Conservation (phyloP, 2,329 filamentous ascomycete species). For the Fusarium heterosporum region DNA sequence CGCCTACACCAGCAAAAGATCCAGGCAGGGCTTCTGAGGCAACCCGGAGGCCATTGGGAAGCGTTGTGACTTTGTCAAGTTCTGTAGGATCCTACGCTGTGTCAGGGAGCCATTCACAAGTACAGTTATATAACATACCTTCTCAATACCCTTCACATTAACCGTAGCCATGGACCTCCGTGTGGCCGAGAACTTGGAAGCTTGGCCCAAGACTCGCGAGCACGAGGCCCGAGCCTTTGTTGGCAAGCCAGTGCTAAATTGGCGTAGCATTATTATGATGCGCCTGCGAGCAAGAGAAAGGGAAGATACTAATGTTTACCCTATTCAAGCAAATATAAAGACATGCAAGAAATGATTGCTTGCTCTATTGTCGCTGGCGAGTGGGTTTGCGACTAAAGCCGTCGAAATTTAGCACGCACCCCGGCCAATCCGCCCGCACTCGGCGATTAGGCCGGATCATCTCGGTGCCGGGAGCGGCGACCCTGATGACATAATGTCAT, state of each 20-base stretch:
- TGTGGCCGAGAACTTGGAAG: slow-evolving; percentile 38
- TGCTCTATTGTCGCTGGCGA: slow-evolving; percentile 16
- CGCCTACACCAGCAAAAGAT: slow-evolving; percentile 93
- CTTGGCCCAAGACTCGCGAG: slow-evolving; percentile 43
- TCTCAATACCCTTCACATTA: slow-evolving; percentile 52
- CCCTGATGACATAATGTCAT: slow-evolving; percentile 42
- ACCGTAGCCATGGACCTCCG: slow-evolving; percentile 51
- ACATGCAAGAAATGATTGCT: slow-evolving; percentile 21
- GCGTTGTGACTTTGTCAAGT: slow-evolving; percentile 86
- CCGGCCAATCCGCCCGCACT: slow-evolving; percentile 42
- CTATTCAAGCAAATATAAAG: slow-evolving; percentile 32
- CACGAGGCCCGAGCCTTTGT: slow-evolving; percentile 43
- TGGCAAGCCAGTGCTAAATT: slow-evolving; percentile 51
- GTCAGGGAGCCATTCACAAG: background rate
- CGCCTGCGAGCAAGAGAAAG: slow-evolving; percentile 19
- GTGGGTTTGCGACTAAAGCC: slow-evolving; percentile 43
- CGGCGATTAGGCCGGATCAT: slow-evolving; percentile 49
- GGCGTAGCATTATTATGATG: slow-evolving; percentile 51
- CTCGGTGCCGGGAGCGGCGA: slow-evolving; percentile 38
- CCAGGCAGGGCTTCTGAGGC: slow-evolving; percentile 95
- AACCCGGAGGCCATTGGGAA: slow-evolving; percentile 92
- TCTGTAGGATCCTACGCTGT: slow-evolving; percentile 78
- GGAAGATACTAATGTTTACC: slow-evolving; percentile 4
- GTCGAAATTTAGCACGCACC: slow-evolving; percentile 44
- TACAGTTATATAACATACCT: slow-evolving; percentile 40